Evolutionary conservation across 2,329 filamentous ascomycete genomes (phyloP), one percentile per base, ranked within the genome.

Genomic region (Fusarium redolens): DNA sequence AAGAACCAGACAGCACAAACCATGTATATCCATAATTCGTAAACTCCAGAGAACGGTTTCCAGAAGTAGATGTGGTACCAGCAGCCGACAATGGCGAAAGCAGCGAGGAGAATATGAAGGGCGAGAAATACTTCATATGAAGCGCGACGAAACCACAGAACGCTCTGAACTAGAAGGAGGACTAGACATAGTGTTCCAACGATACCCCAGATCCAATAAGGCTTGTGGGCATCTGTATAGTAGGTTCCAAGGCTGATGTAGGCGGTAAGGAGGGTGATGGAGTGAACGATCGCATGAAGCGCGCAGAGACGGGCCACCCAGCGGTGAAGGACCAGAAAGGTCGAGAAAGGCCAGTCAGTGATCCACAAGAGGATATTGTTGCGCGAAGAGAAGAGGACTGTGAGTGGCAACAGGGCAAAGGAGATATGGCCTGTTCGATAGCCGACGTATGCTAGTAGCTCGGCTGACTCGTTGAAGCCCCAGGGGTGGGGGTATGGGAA

Each of bases 401-500:
- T 31, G 2, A 31, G 45, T 12, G 28, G 45, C 0, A 31, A 10
- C 9, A 31, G 10, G 7, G 45, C 28, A 48, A 48, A 31, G 1
- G 28, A 48, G 14, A 48, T 31, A 6, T 48, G 28, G 10, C 45
- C 28, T 8, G 45, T 31, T 48, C 45, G 45, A 17, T 48, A 48
- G 7, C 45, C 45, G 10, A 31, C 28, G 14, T 48, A 48, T 31
- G 45, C 45, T 2, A 48, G 45, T n/a, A 50, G 1, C 28, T 31
- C 47, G 5, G 28, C 47, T 13, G 30, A 50, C 15, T 50, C 18
- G 10, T 20, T 13, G 10, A 50, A 50, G 1, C 31, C 48, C 31
- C 17, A 20, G 3, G n/a, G 31, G 18, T 35, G n/a, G 0, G 6
- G n/a, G n/a, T 20, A 51, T 0, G 15, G 7, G 5, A 35, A 51